A percentile compares a stretch with the other conserved stretches of the same genome.
Evolutionary conservation across 768 basidiomycete genomes (phyloP).

Genomic region (Auricularia cornea): DNA sequence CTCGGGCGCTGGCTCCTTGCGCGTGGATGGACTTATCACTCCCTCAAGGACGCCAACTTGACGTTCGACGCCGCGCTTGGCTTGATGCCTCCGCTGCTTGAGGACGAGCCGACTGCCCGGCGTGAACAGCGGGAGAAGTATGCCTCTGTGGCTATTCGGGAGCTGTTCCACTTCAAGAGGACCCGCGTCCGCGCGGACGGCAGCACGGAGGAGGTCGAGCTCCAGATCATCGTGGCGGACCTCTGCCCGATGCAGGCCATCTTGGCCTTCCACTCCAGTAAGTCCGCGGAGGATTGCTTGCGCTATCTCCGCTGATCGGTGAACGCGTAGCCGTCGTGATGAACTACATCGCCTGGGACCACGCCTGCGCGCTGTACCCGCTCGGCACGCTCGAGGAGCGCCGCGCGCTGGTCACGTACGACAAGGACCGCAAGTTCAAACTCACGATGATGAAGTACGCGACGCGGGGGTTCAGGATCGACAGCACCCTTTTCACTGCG

Average conservation of each 20-base stretch:
- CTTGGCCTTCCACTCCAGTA: slow-evolving; percentile 27
- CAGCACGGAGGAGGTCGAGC: slow-evolving; percentile 13
- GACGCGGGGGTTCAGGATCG: slow-evolving; percentile 28
- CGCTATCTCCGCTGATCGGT: neutral
- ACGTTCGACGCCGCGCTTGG: too few relatives aligned
- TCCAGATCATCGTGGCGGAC: slow-evolving; percentile 35
- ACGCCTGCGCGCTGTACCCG: slow-evolving; percentile 36
- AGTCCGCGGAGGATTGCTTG: neutral
- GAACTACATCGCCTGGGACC: slow-evolving; percentile 35
- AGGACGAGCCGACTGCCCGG: too few relatives aligned
- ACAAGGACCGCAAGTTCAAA: too few relatives aligned
- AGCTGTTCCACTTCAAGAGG: slow-evolving; percentile 27
- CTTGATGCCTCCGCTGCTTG: too few relatives aligned
- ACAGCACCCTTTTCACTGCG: neutral
- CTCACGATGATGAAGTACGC: slow-evolving; percentile 24
- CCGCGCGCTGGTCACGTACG: slow-evolving; percentile 15
- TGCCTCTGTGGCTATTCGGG: slow-evolving; percentile 18
- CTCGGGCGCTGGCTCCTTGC: slow-evolving; percentile 29
- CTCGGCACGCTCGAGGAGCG: slow-evolving; percentile 31
- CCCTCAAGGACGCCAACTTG: too few relatives aligned
- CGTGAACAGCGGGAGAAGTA: slow-evolving; percentile 9
- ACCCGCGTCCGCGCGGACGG: neutral
- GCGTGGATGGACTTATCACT: neutral
- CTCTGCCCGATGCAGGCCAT: slow-evolving; percentile 29
- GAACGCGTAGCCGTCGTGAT: slow-evolving; percentile 30